phyloP scores from a whole-genome alignment of 2,329 filamentous ascomycete species.

The Sclerotinia trifoliorum region DNA sequence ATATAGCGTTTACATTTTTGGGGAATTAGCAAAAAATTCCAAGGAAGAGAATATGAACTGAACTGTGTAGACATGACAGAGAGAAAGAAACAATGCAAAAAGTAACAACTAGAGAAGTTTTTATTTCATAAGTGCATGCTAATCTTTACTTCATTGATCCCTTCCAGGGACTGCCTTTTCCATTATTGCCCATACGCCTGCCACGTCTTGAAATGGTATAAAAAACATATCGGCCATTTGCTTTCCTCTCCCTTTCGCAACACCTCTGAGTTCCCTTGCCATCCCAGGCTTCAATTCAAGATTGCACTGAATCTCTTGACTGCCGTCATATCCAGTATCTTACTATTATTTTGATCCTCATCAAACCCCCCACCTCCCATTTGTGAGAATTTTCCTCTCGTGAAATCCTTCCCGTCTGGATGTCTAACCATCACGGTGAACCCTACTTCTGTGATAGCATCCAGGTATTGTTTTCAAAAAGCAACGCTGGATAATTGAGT shows the following conservation, averaged over 20 bases:
- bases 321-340: not conserved
- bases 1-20: constrained; percentile 1
- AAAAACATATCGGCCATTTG: not conserved
- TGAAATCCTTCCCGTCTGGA: not conserved
- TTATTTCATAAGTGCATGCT: not conserved
- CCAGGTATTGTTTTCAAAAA: not conserved
- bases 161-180: not conserved
- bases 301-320: not conserved
- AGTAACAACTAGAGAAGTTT: not conserved
- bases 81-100: not conserved
- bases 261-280: not conserved
- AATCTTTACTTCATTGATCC: not conserved
- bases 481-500: not conserved
- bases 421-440: not conserved
- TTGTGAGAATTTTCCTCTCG: not conserved
- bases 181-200: not conserved
- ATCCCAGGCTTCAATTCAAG: not conserved
- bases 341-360: not conserved
- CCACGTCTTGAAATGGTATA: not conserved
- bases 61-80: not conserved
- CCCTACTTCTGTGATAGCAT: not conserved
- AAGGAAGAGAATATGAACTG: not conserved
- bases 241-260: not conserved
- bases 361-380: not conserved
- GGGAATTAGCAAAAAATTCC: not conserved